These are phyloP conservation scores for Stromatinia cepivora DNA, from an alignment of 2,329 filamentous ascomycete genomes.

Conservation along the genomic window DNA sequence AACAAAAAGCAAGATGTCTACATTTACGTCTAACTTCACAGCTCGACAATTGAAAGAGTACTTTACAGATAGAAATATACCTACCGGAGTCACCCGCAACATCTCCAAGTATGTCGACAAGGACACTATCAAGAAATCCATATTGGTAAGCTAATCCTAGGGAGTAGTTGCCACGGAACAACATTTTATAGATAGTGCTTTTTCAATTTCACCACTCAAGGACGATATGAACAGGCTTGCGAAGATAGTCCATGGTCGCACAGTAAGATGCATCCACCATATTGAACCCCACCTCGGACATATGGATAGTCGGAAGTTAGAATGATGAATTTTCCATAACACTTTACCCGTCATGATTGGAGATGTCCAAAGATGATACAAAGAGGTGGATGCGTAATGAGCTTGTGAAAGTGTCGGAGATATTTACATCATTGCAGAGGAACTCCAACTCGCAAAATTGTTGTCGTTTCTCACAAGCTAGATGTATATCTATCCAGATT, in stretches of 20 bases:
- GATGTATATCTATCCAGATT: too few species aligned
- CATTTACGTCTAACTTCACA: background rate
- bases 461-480: background rate
- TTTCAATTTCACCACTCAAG: background rate
- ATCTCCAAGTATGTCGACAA: background rate
- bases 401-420: background rate
- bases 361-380: background rate
- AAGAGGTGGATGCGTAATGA: background rate
- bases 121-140: background rate
- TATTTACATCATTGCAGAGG: background rate
- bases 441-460: background rate
- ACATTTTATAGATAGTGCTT: background rate
- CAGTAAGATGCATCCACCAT: background rate
- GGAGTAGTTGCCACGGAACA: background rate
- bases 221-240: background rate
- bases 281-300: background rate
- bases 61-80: background rate
- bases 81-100: background rate
- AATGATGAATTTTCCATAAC: background rate
- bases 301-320: background rate
- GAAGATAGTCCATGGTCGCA: background rate
- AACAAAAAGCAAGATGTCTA: background rate
- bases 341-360: background rate
- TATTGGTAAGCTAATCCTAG: background rate
- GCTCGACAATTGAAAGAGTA: background rate